Evolutionary conservation across 805 yeast genomes (phyloP), one percentile per base, ranked within the genome.

Genomic region (Candida parachauliodes): DNA sequence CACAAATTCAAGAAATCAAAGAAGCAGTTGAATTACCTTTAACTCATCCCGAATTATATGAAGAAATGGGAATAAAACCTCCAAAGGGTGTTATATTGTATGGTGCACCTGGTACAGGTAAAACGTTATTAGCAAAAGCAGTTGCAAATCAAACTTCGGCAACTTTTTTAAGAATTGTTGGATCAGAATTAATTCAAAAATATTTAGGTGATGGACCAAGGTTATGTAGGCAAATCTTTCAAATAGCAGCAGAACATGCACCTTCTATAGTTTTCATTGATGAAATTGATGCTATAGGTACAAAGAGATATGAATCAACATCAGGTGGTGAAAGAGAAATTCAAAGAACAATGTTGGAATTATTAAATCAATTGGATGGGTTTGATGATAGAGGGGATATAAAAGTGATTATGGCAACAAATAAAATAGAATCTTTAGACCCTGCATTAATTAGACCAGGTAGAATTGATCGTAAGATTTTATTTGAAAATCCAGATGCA

Each of bases 71-170:
- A 52, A 91, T 91, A 54, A 88, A 89, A 56, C 98, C 97, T 9
- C 98, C 98, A 37, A 91, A 91, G 68, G 98, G 98, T 68, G 98
- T 91, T 36, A 89, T 91, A 51, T 72, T 91, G 41, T 91, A 91
- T 58, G 98, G 98, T 55, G 94, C 97, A 0, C 98, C 98, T 24
- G 98, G 98, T 63, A 91, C 98, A 3, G 98, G 98, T 52, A 91
- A 91, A 62, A 91, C 98, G 1, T 69, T 91, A 42, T 72, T 91
- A 50, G 98, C 98, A 10, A 91, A 89, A 62, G 98, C 98, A 0
- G 98, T 93, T 33, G 98, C 98, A 3, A 91, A 93, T 62, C 97
- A 93, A 57, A 93, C 98, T 1, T 81, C 93, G 45, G 98, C 98
- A 2, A 88, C 97, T 3, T 93, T 93, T 52, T 72, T 93, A 57